Evolutionary conservation across 2,329 filamentous ascomycete genomes (phyloP), one percentile per base, ranked within the genome.

Genomic region (Lachnellula hyalina): DNA sequence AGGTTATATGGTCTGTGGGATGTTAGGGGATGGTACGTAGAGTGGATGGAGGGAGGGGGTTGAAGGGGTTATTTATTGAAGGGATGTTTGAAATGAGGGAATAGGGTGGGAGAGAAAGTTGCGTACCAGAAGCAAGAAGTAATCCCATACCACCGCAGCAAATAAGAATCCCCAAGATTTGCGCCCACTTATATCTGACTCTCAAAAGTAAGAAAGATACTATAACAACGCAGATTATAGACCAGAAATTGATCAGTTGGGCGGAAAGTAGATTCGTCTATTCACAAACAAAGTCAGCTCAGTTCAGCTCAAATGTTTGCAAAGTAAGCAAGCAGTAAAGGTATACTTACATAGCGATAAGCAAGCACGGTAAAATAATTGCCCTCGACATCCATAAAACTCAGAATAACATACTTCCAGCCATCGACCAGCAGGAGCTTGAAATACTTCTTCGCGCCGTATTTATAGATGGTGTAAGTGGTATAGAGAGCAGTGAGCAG

Each of bases 361-460:
- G 93, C 94, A 49, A 96, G 80, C 49, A 99, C 93, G 66, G 92
- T 92, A 70, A 97, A 97, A 77, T 96, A 99, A 75, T 99, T 99
- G 58, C 94, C 94, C 74, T 96, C 83, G 49, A 97, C 93, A 69
- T 99, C 94, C 64, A 94, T 81, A 72, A 97, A 96, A 51, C 89
- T 85, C 58, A 99, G 83, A 71, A 96, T 89, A 65, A 96, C 81
- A 75, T 95, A 97, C 74, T 90, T 90, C 94, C 93, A 97, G 55
- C 91, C 90, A 69, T 95, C 86, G 57, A 78, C 80, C 51, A 75
- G 69, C 14, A 91, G 67, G 53, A 95, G 70, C 48, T 75, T 74
- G 47, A 74, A 68, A 80, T 88, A 96, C 65, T 81, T 82, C 66
- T 82, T 84, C 63, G 84, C 78, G 4, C 94, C 93, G 68, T 95